phyloP scores from a whole-genome alignment of 176 grass and related monocot species.

The Rhynchospora tenuis region DNA sequence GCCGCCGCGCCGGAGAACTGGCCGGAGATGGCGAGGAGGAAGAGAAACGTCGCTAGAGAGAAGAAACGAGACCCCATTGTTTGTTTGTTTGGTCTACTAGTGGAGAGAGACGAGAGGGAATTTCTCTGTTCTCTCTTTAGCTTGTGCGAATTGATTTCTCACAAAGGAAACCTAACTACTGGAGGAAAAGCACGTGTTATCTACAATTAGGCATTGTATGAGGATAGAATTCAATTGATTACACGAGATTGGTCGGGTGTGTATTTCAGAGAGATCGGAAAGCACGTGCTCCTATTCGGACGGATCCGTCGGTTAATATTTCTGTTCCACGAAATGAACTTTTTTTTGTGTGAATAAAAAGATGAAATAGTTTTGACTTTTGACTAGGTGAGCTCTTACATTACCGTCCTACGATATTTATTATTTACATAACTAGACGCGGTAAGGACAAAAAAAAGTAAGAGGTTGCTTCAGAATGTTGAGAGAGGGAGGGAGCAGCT shows the following conservation, averaged over 20 bases:
- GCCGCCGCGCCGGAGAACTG: constrained; percentile 19
- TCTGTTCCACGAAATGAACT: too few relatives aligned
- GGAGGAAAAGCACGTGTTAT: background rate
- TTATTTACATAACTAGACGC: too few relatives aligned
- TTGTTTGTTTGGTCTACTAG: background rate
- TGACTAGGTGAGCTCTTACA: too few relatives aligned
- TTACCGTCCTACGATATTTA: too few relatives aligned
- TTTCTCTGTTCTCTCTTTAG: background rate
- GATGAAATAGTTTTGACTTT: too few relatives aligned
- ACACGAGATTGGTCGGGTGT: background rate
- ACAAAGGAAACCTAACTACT: background rate
- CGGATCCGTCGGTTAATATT: too few relatives aligned
- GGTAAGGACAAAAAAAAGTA: too few relatives aligned
- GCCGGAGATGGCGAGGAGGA: constrained; percentile 35
- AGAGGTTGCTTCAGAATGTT: too few relatives aligned
- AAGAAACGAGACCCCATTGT: constrained; percentile 7
- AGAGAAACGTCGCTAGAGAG: constrained; percentile 2
- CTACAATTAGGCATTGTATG: background rate
- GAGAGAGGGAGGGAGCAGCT: too few relatives aligned
- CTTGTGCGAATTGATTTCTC: background rate
- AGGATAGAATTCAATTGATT: background rate
- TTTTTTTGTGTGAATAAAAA: too few relatives aligned
- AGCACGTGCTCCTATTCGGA: too few relatives aligned
- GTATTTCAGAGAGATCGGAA: background rate
- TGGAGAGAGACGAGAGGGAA: background rate